These are phyloP conservation scores for Mortierella sp. DNA, from an alignment of 371 early-diverging fungal species.

Conservation along the genomic window DNA sequence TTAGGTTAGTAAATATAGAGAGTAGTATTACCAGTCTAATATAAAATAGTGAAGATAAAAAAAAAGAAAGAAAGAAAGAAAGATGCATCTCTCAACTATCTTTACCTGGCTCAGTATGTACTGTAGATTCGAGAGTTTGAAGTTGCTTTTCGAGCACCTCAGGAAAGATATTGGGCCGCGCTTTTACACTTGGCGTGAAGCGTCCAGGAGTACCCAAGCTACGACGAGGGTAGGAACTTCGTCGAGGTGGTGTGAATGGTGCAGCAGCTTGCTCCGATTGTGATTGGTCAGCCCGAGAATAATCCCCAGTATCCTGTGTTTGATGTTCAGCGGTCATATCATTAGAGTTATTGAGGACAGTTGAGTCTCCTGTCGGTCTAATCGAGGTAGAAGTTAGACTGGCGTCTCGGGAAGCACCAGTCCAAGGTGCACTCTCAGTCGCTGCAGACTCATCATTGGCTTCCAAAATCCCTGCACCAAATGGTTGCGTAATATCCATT, in stretches of 20 bases:
- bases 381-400: slow-evolving; percentile 9
- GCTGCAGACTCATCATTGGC: neutral
- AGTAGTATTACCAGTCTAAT: neutral
- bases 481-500: slow-evolving; percentile 45
- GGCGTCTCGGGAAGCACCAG: neutral
- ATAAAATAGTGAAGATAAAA: too few relatives aligned
- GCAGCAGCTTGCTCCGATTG: neutral
- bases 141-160: slow-evolving; percentile 42
- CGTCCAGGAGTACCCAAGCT: slow-evolving; percentile 36
- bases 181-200: slow-evolving; percentile 31
- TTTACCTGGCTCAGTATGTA: slow-evolving; percentile 24
- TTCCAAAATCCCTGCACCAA: slow-evolving; percentile 32
- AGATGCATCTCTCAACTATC: neutral
- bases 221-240: slow-evolving; percentile 10
- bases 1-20: neutral
- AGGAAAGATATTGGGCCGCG: slow-evolving; percentile 42
- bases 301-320: neutral
- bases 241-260: slow-evolving; percentile 38
- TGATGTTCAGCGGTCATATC: neutral
- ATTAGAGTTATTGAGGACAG: neutral
- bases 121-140: slow-evolving; percentile 26
- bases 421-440: neutral
- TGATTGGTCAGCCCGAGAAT: neutral
- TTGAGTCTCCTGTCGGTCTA: neutral
- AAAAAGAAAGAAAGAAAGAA: too few relatives aligned